Percentiles rank a stretch among this genome's conserved stretches.
These are phyloP conservation scores for Huntiella abstrusa DNA, from an alignment of 2,329 filamentous ascomycete species.

Conservation along the genomic window DNA sequence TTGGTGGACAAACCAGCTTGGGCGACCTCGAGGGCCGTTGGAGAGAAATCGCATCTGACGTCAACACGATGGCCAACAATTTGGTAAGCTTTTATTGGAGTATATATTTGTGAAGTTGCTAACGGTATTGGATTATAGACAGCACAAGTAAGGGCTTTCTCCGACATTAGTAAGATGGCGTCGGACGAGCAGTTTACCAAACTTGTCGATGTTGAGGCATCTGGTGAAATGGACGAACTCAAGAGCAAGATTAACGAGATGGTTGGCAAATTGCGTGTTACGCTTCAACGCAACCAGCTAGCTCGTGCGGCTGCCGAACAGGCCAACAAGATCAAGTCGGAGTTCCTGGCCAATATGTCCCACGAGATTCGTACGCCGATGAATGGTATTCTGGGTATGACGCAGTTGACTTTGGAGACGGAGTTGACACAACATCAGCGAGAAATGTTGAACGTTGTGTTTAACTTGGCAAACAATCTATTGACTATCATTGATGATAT, in stretches of 20 bases:
- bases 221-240: conserved; percentile 96
- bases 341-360: conserved; percentile 97
- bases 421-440: conserved; percentile 87
- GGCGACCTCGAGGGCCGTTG: conserved; percentile 82
- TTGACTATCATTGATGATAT: conserved; percentile 90
- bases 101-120: conserved; percentile 8
- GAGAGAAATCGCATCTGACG: conserved; percentile 96
- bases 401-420: conserved; percentile 84
- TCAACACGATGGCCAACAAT: conserved; percentile 75
- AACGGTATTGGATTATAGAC: conserved; percentile 37
- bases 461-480: conserved; percentile 87
- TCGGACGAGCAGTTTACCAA: conserved; percentile 96
- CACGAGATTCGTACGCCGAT: conserved; percentile 96
- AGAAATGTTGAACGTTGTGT: conserved; percentile 97
- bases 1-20: conserved; percentile 92
- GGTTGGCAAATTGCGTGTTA: conserved; percentile 88
- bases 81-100: conserved; percentile 24
- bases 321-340: conserved; percentile 95
- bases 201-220: conserved; percentile 88
- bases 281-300: conserved; percentile 89
- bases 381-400: conserved; percentile 98
- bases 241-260: conserved; percentile 99
- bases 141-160: conserved; percentile 92
- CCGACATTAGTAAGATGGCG: conserved; percentile 93
- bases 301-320: conserved; percentile 90